phyloP scores from a whole-genome alignment of 2,329 filamentous ascomycete genomes.

The Mariannaea elegans region DNA sequence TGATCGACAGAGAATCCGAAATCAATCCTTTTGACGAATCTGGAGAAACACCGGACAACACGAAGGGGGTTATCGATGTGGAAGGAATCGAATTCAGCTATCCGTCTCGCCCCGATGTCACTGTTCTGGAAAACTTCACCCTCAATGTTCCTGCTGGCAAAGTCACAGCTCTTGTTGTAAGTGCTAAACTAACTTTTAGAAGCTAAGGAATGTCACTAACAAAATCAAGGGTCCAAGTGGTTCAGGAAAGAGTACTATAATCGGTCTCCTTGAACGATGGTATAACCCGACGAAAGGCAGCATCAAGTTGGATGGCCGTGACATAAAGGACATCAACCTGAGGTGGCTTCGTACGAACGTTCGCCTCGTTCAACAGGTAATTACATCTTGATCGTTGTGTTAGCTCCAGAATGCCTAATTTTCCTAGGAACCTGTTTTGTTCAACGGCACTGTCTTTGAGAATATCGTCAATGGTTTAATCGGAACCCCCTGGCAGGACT shows the following conservation, averaged over 20 bases:
- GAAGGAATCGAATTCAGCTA: constrained; percentile 52
- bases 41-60: constrained; percentile 39
- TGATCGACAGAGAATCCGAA: constrained; percentile 49
- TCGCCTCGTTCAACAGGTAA: constrained; percentile 19
- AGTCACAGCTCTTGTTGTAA: constrained; percentile 49
- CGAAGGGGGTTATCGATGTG: constrained; percentile 45
- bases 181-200: constrained; percentile 3
- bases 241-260: constrained; percentile 48
- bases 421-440: constrained; percentile 50
- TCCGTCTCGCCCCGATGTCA: constrained; percentile 50
- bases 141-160: constrained; percentile 53
- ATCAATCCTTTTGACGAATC: constrained; percentile 45
- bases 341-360: constrained; percentile 47
- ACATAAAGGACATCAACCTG: constrained; percentile 44
- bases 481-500: constrained; percentile 42
- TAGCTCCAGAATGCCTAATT: not conserved
- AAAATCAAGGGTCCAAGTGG: constrained; percentile 46
- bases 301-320: constrained; percentile 45
- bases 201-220: not conserved
- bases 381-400: too few species aligned
- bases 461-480: constrained; percentile 61
- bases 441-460: constrained; percentile 57
- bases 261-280: constrained; percentile 48
- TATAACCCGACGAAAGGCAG: constrained; percentile 42
- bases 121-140: constrained; percentile 50